phyloP scores from a whole-genome alignment of 2,329 filamentous ascomycete genomes.

The Fusarium aywerte region DNA sequence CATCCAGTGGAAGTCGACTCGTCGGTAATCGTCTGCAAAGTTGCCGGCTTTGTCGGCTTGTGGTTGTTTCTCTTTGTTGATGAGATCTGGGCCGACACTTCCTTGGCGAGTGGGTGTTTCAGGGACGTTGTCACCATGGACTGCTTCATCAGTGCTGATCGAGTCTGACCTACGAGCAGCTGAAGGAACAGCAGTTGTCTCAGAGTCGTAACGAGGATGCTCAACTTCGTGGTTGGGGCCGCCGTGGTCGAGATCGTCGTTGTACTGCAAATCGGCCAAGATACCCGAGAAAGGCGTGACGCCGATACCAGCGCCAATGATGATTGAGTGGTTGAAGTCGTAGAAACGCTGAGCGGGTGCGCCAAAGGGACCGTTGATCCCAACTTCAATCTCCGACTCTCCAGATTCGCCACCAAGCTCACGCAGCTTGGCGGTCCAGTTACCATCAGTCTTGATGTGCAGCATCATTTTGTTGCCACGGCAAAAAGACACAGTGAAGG shows the following conservation, averaged over 20 bases:
- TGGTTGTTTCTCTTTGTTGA: constrained; percentile 30
- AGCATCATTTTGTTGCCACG: constrained; percentile 62
- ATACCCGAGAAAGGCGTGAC: constrained; percentile 69
- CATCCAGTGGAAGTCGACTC: constrained; percentile 70
- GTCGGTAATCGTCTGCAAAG: constrained; percentile 56
- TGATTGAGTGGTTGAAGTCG: constrained; percentile 65
- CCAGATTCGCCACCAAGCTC: constrained; percentile 53
- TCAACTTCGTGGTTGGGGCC: constrained; percentile 35
- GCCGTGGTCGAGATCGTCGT: constrained; percentile 53
- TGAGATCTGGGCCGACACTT: constrained; percentile 1
- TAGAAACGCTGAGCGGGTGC: constrained; percentile 69
- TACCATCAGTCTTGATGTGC: constrained; percentile 68
- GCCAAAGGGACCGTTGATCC: constrained; percentile 67
- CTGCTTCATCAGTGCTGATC: not conserved
- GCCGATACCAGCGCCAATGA: constrained; percentile 67
- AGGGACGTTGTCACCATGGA: not conserved
- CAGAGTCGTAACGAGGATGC: constrained; percentile 9
- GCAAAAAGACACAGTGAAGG: constrained; percentile 68
- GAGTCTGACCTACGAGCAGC: not conserved
- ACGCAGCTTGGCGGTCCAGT: constrained; percentile 63
- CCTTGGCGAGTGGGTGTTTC: not conserved
- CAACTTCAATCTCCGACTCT: constrained; percentile 57
- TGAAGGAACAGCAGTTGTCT: not conserved
- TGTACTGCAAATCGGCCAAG: constrained; percentile 63
- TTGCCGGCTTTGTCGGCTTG: constrained; percentile 34